phyloP scores from a whole-genome alignment of 495 filamentous ascomycete species.

The Paragyromitra xinjiangensis region DNA sequence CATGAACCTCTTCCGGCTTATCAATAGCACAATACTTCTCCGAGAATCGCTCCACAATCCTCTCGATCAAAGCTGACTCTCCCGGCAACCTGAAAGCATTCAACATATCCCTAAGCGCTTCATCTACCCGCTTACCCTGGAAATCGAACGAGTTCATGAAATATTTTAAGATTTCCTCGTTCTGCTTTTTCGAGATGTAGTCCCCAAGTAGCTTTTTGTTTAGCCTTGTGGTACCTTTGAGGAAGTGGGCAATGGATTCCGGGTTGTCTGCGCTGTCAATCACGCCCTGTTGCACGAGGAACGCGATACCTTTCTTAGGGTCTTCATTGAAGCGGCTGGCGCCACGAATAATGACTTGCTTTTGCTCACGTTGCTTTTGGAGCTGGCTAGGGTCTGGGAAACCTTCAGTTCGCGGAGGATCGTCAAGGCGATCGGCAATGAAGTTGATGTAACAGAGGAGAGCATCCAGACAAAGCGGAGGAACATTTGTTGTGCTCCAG shows the following conservation, averaged over 20 bases:
- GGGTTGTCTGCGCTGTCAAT: conserved; percentile 79
- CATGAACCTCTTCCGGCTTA: conserved; percentile 76
- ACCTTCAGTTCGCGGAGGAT: conserved; percentile 70
- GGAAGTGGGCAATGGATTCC: conserved; percentile 76
- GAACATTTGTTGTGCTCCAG: conserved; percentile 99
- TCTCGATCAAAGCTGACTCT: conserved; percentile 90
- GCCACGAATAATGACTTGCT: conserved; percentile 87
- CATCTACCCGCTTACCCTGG: conserved; percentile 81
- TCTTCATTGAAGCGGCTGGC: conserved; percentile 94
- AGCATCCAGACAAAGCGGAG: conserved; percentile 91
- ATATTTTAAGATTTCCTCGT: conserved; percentile 79
- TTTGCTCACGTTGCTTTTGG: conserved; percentile 74
- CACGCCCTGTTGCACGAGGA: conserved; percentile 81
- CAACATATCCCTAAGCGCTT: conserved; percentile 85
- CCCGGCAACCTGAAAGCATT: conserved; percentile 94
- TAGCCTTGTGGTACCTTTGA: conserved; percentile 83
- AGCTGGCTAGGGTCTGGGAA: conserved; percentile 73
- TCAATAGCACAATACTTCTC: conserved; percentile 83
- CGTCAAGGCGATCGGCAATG: conserved; percentile 83
- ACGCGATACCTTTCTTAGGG: conserved; percentile 88
- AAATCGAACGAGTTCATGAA: conserved; percentile 91
- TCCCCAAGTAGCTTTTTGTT: conserved; percentile 93
- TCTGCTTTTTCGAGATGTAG: conserved; percentile 86
- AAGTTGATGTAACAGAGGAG: conserved; percentile 90
- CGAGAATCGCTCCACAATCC: conserved; percentile 85